Percentiles rank a stretch among this genome's conserved stretches.
Conservation (phyloP, 1,284 basidiomycete species). For the Fereydounia khargensis region DNA sequence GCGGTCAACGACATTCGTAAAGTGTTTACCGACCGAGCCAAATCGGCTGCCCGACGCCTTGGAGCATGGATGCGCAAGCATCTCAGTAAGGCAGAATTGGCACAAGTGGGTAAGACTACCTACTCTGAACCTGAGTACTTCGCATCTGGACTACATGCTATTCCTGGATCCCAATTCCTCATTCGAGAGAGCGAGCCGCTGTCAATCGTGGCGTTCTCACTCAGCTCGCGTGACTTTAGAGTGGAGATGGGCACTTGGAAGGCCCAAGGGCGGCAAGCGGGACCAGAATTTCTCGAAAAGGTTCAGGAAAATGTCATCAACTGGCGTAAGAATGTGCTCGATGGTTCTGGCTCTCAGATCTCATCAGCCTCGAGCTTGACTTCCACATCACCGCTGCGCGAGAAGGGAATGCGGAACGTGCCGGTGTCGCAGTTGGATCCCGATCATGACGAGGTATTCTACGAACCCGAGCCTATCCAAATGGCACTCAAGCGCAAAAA, state of each 20-base stretch:
- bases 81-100: conserved; percentile 31
- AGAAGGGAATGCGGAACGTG: conserved; percentile 22
- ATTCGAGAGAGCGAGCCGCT: conserved; percentile 48
- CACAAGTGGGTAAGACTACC: conserved; percentile 13
- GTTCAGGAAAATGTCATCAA: conserved; percentile 30
- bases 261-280: too few relatives aligned
- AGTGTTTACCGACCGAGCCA: conserved; percentile 38
- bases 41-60: conserved; percentile 39
- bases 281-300: conserved; percentile 20
- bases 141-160: conserved; percentile 22
- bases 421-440: conserved; percentile 33
- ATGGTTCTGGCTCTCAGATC: conserved; percentile 14
- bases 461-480: conserved; percentile 37
- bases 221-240: conserved; percentile 44
- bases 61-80: conserved; percentile 45
- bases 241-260: conserved; percentile 24
- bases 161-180: conserved; percentile 37
- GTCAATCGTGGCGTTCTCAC: conserved; percentile 47
- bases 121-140: conserved; percentile 42
- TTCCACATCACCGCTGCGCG: conserved; percentile 15
- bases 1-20: conserved; percentile 43
- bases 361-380: conserved; percentile 13
- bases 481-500: conserved; percentile 44
- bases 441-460: conserved; percentile 42
- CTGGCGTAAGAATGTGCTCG: conserved; percentile 31